Evolutionary conservation across 345 rosid genomes (phyloP).

Genomic region (Salix caprea): DNA sequence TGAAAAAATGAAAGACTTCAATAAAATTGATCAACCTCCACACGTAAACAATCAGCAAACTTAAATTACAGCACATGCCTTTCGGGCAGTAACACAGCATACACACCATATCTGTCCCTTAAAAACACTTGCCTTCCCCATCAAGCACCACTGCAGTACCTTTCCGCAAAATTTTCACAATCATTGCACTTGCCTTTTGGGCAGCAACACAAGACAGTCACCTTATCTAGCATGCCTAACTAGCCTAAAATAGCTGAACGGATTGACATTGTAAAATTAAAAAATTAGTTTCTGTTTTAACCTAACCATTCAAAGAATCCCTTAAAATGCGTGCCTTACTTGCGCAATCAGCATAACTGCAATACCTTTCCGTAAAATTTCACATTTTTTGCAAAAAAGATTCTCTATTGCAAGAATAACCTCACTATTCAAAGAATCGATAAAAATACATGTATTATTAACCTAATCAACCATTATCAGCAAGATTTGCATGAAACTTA

Average conservation of each 20-base stretch:
- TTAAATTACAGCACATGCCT: background rate
- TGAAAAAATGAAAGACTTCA: background rate
- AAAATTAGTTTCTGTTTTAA: background rate
- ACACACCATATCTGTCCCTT: background rate
- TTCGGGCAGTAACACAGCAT: background rate
- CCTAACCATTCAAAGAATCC: background rate
- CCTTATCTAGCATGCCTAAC: background rate
- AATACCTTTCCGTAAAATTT: background rate
- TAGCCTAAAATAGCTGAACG: background rate
- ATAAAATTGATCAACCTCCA: background rate
- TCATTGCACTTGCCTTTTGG: background rate
- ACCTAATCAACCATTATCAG: background rate
- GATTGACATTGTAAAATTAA: too few relatives aligned
- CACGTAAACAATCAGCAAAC: background rate
- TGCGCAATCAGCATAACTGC: background rate
- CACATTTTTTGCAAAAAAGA: background rate
- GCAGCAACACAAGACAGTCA: background rate
- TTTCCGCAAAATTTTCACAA: background rate
- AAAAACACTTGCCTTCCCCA: background rate
- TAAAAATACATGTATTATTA: background rate
- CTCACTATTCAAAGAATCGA: background rate
- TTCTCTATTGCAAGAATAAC: background rate
- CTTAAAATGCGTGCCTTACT: background rate
- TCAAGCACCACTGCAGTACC: background rate
- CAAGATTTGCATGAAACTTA: background rate